Percentiles rank a stretch among this genome's conserved stretches.
phyloP scores from a whole-genome alignment of 371 early-diverging fungal species.

The Cokeromyces recurvatus region DNA sequence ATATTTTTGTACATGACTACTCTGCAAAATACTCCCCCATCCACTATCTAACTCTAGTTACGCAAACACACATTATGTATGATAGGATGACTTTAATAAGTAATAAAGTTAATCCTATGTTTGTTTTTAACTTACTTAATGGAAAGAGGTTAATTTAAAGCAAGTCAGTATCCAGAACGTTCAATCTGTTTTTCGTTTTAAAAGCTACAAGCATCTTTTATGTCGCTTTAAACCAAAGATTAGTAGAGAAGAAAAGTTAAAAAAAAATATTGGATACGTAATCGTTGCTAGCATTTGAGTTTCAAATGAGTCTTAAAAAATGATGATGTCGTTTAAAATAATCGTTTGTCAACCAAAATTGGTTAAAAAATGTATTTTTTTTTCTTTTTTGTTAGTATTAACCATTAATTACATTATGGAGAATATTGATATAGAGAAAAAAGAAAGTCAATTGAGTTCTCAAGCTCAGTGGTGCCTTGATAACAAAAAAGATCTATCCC shows the following conservation, averaged over 20 bases:
- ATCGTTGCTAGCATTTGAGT: slow-evolving; percentile 4
- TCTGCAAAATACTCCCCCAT: too few relatives aligned
- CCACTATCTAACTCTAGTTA: too few relatives aligned
- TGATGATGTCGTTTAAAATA: background rate
- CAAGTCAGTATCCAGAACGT: slow-evolving; percentile 12
- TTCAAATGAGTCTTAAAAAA: slow-evolving; percentile 2
- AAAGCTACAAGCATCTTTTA: slow-evolving; percentile 11
- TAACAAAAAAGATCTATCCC: background rate
- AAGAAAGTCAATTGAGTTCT: slow-evolving; percentile 1
- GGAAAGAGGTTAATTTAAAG: slow-evolving; percentile 13
- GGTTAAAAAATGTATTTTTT: background rate
- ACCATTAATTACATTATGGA: slow-evolving; percentile 1
- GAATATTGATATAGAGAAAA: background rate
- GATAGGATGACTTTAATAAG: too few relatives aligned
- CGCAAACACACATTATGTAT: too few relatives aligned
- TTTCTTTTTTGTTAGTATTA: too few relatives aligned
- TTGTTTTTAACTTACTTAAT: slow-evolving; percentile 10
- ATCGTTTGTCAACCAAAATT: too few relatives aligned
- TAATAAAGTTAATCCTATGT: slow-evolving; percentile 11
- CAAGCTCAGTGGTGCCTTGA: slow-evolving; percentile 2
- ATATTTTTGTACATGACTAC: too few relatives aligned
- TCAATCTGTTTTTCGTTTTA: slow-evolving; percentile 9
- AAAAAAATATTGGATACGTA: slow-evolving; percentile 7
- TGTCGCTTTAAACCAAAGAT: slow-evolving; percentile 13
- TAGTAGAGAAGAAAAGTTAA: slow-evolving; percentile 6